phyloP scores from a whole-genome alignment of 2,329 filamentous ascomycete genomes.

The Calonectria montana region DNA sequence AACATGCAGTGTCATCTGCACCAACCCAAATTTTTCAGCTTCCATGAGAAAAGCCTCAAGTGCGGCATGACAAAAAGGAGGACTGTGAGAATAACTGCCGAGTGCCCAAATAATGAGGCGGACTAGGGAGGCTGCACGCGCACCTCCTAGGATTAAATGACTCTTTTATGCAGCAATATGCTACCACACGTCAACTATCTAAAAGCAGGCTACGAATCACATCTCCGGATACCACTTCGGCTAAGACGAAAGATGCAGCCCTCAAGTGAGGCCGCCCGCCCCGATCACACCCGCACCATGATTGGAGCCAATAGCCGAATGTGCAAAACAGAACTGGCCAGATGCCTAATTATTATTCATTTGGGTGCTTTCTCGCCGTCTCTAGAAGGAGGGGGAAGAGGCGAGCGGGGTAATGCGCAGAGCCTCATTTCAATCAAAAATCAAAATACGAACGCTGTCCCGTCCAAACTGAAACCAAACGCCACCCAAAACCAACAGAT shows the following conservation, averaged over 20 bases:
- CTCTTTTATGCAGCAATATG: conserved; percentile 7
- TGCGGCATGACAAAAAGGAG: background rate
- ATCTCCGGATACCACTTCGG: background rate
- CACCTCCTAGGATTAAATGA: background rate
- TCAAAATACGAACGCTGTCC: background rate
- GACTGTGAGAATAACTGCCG: background rate
- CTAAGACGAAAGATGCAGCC: background rate
- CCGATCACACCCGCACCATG: background rate
- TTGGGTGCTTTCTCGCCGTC: background rate
- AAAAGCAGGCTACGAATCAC: conserved; percentile 19
- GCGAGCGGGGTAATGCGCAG: background rate
- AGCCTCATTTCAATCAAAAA: background rate
- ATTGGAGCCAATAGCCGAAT: background rate
- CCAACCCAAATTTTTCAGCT: conserved; percentile 7
- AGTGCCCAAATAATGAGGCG: background rate
- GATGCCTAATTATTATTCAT: background rate
- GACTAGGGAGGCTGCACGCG: background rate
- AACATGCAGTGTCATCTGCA: conserved; percentile 5
- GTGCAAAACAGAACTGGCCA: conserved; percentile 7
- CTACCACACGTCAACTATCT: background rate
- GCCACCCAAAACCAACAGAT: conserved; percentile 11
- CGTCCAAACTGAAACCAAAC: conserved; percentile 14
- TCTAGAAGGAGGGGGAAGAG: background rate
- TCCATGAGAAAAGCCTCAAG: background rate
- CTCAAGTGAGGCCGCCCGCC: conserved; percentile 9